A percentile compares a stretch with the other conserved stretches of the same genome.
Conservation (phyloP, 1,284 basidiomycete species). For the Lignosus rhinocerotis region DNA sequence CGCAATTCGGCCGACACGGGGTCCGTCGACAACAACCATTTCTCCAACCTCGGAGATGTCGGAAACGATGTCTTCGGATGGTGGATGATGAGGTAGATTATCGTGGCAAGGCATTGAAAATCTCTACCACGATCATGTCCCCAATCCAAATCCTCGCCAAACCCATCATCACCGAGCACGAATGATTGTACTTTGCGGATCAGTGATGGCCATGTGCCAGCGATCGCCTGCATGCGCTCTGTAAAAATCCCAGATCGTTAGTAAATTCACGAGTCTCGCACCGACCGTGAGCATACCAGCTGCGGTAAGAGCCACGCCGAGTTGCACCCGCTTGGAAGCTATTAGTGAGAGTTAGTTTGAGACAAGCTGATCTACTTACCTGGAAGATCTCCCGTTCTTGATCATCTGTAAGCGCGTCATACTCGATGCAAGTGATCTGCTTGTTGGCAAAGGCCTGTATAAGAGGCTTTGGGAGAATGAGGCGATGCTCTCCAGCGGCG, state of each 20-base stretch:
- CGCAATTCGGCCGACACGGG: slow-evolving; percentile 34
- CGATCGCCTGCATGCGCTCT: slow-evolving; percentile 51
- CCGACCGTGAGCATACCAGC: slow-evolving; percentile 38
- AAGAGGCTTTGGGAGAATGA: slow-evolving; percentile 50
- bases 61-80: slow-evolving; percentile 36
- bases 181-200: slow-evolving; percentile 43
- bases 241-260: neutral
- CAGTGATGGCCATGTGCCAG: slow-evolving; percentile 42
- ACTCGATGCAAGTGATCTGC: slow-evolving; percentile 74
- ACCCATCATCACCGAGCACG: slow-evolving; percentile 42
- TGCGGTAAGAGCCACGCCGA: slow-evolving; percentile 43
- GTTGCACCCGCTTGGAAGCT: slow-evolving; percentile 43
- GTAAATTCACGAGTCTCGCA: neutral
- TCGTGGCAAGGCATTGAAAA: slow-evolving; percentile 46
- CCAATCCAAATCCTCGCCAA: slow-evolving; percentile 47
- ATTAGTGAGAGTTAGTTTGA: neutral
- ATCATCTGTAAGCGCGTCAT: slow-evolving; percentile 56
- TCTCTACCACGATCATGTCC: slow-evolving; percentile 47
- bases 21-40: slow-evolving; percentile 37
- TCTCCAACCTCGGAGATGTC: slow-evolving; percentile 38
- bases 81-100: slow-evolving; percentile 43
- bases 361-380: slow-evolving; percentile 34
- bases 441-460: slow-evolving; percentile 59
- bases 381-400: slow-evolving; percentile 78
- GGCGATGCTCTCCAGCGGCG: slow-evolving; percentile 25